Evolutionary conservation across 306 rosid species (phyloP).

Genomic region (Cucumis melo): DNA sequence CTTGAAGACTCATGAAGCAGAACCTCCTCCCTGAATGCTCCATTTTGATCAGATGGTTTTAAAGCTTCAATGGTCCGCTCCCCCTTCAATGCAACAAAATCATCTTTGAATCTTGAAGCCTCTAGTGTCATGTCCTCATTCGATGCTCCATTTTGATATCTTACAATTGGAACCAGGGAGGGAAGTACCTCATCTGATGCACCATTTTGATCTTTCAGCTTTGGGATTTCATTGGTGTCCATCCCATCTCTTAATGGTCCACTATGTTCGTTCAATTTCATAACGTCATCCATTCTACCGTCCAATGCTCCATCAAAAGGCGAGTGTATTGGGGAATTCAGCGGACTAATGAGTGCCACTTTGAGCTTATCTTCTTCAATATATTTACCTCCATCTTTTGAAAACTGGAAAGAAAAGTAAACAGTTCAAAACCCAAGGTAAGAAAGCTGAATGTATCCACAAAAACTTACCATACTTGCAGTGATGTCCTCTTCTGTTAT

Average conservation of each 20-base stretch:
- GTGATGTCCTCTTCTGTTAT: slow-evolving; percentile 54
- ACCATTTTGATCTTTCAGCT: slow-evolving; percentile 2
- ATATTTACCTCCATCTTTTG: slow-evolving; percentile 39
- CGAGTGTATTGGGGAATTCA: slow-evolving; percentile 42
- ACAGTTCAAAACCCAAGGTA: neutral
- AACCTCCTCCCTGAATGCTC: slow-evolving; percentile 1
- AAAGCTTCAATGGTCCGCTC: neutral
- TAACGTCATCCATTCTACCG: slow-evolving; percentile 24
- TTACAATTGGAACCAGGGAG: neutral
- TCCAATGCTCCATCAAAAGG: slow-evolving; percentile 42
- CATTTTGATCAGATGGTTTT: slow-evolving; percentile 6
- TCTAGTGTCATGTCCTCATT: neutral
- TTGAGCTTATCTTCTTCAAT: slow-evolving; percentile 72
- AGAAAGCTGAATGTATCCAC: slow-evolving; percentile 7
- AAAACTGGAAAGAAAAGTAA: slow-evolving; percentile 39
- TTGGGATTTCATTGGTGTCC: neutral
- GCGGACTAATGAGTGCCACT: slow-evolving; percentile 49
- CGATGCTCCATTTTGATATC: neutral
- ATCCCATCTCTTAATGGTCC: slow-evolving; percentile 1
- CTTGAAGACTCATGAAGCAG: neutral
- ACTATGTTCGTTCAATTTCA: slow-evolving; percentile 14
- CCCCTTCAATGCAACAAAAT: neutral
- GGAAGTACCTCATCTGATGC: neutral
- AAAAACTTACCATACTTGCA: slow-evolving; percentile 51
- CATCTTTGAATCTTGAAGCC: neutral